phyloP scores from a whole-genome alignment of 495 filamentous ascomycete genomes.

The Astrothelium subdiscretum region DNA sequence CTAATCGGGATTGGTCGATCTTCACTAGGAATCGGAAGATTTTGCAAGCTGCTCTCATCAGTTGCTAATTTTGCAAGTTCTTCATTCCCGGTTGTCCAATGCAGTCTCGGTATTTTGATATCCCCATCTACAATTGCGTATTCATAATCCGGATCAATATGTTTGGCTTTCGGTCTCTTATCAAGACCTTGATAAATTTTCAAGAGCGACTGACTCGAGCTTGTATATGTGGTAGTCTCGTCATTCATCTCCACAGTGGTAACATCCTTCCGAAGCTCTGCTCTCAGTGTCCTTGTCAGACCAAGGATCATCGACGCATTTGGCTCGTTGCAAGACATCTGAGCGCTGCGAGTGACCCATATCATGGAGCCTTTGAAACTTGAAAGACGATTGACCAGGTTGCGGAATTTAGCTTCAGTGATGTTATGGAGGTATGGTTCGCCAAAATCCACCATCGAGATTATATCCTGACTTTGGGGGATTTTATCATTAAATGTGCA shows the following conservation, averaged over 20 bases:
- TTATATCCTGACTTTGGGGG: background rate
- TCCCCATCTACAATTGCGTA: background rate
- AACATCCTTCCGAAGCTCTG: background rate
- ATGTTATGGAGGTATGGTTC: background rate
- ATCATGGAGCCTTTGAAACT: background rate
- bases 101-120: background rate
- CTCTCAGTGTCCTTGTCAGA: background rate
- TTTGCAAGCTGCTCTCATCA: background rate
- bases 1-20: background rate
- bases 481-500: background rate
- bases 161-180: background rate
- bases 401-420: background rate
- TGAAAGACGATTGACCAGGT: background rate
- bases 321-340: background rate
- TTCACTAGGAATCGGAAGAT: background rate
- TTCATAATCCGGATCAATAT: background rate
- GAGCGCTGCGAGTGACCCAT: background rate
- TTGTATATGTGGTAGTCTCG: background rate
- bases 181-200: background rate
- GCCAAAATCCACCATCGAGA: background rate
- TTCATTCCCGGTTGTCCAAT: background rate
- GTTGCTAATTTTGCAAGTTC: background rate
- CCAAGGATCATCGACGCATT: background rate
- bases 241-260: background rate
- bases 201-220: background rate